These are phyloP conservation scores for Groenewaldozyma sp. DNA, from an alignment of 1,139 yeast species.

Conservation along the genomic window DNA sequence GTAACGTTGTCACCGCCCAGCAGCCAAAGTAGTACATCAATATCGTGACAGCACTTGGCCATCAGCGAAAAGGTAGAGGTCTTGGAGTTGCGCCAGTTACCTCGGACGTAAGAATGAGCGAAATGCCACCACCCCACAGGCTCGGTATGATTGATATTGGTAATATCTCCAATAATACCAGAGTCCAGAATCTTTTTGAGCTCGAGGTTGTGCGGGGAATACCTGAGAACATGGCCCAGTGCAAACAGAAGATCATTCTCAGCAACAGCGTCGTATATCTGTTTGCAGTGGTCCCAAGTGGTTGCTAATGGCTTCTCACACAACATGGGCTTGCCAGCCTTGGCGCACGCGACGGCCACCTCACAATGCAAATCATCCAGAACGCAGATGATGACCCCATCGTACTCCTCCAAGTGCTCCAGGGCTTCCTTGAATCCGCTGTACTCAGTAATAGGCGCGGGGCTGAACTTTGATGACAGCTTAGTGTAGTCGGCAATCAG, in stretches of 20 bases:
- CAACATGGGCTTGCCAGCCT: slow-evolving; percentile 20
- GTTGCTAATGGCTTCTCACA: slow-evolving; percentile 26
- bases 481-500: slow-evolving; percentile 7
- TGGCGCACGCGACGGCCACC: slow-evolving; percentile 22
- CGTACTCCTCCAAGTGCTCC: slow-evolving; percentile 15
- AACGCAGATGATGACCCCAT: slow-evolving; percentile 20
- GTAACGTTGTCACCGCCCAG: slow-evolving; percentile 18
- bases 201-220: slow-evolving; percentile 23
- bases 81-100: slow-evolving; percentile 21
- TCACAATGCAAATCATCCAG: slow-evolving; percentile 22
- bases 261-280: slow-evolving; percentile 18
- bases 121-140: slow-evolving; percentile 26
- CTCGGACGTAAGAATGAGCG: slow-evolving; percentile 27
- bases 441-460: slow-evolving; percentile 13
- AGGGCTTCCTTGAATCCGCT: slow-evolving; percentile 17
- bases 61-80: slow-evolving; percentile 22
- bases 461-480: slow-evolving; percentile 2
- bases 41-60: slow-evolving; percentile 26
- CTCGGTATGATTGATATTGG: slow-evolving; percentile 24
- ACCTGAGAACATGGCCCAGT: slow-evolving; percentile 24
- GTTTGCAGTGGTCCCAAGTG: slow-evolving; percentile 19
- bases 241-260: slow-evolving; percentile 20
- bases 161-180: slow-evolving; percentile 20
- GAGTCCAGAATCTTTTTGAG: slow-evolving; percentile 19
- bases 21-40: slow-evolving; percentile 23